phyloP scores from a whole-genome alignment of 1,284 basidiomycete species.

The Leucoagaricus sp. region DNA sequence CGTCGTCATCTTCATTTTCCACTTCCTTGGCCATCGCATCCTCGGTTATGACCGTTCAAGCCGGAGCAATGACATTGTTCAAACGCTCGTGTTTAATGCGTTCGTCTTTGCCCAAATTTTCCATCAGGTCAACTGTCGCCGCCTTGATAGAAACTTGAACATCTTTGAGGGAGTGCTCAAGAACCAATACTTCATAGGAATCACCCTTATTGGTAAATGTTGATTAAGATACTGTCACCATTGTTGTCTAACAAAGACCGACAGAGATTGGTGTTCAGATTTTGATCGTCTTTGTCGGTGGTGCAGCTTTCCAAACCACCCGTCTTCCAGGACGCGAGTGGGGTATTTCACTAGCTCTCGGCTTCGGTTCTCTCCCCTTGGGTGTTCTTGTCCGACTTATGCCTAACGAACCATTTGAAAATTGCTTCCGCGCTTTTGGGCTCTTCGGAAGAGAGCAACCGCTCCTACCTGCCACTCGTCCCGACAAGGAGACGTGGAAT shows the following conservation, averaged over 20 bases:
- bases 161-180: conserved; percentile 82
- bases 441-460: conserved; percentile 68
- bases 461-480: conserved; percentile 63
- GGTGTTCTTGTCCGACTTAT: conserved; percentile 82
- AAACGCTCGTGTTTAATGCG: conserved; percentile 93
- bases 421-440: conserved; percentile 63
- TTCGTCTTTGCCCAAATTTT: conserved; percentile 97
- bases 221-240: neutral
- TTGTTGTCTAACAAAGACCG: no score
- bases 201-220: conserved; percentile 77
- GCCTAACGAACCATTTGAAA: conserved; percentile 82
- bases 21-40: conserved; percentile 81
- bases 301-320: conserved; percentile 90
- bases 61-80: conserved; percentile 49
- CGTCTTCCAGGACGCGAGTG: conserved; percentile 82
- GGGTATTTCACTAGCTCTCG: conserved; percentile 90
- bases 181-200: conserved; percentile 88
- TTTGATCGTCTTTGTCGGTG: conserved; percentile 90
- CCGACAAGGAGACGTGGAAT: conserved; percentile 67
- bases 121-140: conserved; percentile 92
- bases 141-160: conserved; percentile 86
- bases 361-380: conserved; percentile 85
- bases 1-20: conserved; percentile 82
- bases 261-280: conserved; percentile 87
- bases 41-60: conserved; percentile 55